phyloP scores from a whole-genome alignment of 441 rosid genomes.

The Pelargonium cotyledonis region DNA sequence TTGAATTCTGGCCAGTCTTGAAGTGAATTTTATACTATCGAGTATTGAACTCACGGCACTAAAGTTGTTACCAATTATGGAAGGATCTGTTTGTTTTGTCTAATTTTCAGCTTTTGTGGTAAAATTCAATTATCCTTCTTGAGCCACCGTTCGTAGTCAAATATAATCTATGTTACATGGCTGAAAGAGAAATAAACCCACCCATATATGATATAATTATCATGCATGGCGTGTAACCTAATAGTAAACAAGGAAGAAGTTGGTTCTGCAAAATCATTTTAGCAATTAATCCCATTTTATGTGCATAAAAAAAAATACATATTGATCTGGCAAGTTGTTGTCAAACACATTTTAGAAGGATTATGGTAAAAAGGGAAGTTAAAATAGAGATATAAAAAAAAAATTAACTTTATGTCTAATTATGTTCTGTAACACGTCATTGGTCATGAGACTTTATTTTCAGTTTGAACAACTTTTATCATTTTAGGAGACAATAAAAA shows the following conservation, averaged over 20 bases:
- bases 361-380: not conserved
- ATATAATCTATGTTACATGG: not conserved
- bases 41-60: not conserved
- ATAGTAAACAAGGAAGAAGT: too few relatives aligned
- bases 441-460: not conserved
- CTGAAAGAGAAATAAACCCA: not conserved
- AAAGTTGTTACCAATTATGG: not conserved
- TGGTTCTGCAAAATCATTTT: not conserved
- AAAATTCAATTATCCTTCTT: not conserved
- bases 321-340: not conserved
- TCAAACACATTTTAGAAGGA: not conserved
- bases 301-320: not conserved
- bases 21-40: too few relatives aligned
- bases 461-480: not conserved
- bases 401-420: not conserved
- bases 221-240: not conserved
- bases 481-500: not conserved
- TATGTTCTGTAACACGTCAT: not conserved
- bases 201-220: not conserved
- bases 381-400: not conserved
- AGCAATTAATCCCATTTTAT: not conserved
- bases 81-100: not conserved
- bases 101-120: not conserved
- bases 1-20: not conserved
- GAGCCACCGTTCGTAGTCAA: not conserved